Evolutionary conservation across 176 grass and related monocot genomes (phyloP).

Genomic region (Bolboschoenus planiculmis): DNA sequence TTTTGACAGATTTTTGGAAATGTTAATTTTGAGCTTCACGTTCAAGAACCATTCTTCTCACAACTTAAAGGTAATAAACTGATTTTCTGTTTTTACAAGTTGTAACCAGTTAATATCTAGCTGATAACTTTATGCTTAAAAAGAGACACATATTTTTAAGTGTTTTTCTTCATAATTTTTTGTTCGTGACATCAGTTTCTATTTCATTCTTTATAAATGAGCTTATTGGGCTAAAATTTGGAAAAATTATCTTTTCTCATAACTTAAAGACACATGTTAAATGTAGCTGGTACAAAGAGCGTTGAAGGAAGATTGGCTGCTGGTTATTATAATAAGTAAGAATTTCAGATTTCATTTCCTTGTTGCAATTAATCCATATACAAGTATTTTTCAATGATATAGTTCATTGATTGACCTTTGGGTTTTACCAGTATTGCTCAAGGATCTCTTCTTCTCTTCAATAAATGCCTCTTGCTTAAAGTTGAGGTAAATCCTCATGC

Average conservation of each 20-base stretch:
- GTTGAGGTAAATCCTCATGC: conserved; percentile 41
- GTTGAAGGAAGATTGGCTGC: conserved; percentile 80
- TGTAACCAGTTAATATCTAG: neutral
- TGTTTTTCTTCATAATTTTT: neutral
- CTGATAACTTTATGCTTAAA: too few species aligned
- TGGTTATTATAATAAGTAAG: conserved; percentile 70
- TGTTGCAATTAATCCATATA: neutral
- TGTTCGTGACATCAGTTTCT: neutral
- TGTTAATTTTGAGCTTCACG: conserved; percentile 70
- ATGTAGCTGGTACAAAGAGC: conserved; percentile 55
- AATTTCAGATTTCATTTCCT: neutral
- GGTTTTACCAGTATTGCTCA: conserved; percentile 41
- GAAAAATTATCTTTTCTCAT: neutral
- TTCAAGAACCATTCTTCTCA: conserved; percentile 90
- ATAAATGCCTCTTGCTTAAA: conserved; percentile 81
- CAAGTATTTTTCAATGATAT: neutral
- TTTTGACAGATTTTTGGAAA: conserved; percentile 40
- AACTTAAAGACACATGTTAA: conserved; percentile 7
- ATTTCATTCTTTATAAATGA: neutral
- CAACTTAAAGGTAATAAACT: conserved; percentile 53
- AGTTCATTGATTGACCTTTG: conserved; percentile 4
- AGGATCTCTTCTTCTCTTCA: conserved; percentile 74
- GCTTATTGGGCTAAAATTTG: neutral
- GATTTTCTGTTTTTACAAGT: neutral
- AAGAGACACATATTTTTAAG: too few species aligned